Conservation (phyloP, 2,329 filamentous ascomycete genomes). For the Aspergillus sp. region DNA sequence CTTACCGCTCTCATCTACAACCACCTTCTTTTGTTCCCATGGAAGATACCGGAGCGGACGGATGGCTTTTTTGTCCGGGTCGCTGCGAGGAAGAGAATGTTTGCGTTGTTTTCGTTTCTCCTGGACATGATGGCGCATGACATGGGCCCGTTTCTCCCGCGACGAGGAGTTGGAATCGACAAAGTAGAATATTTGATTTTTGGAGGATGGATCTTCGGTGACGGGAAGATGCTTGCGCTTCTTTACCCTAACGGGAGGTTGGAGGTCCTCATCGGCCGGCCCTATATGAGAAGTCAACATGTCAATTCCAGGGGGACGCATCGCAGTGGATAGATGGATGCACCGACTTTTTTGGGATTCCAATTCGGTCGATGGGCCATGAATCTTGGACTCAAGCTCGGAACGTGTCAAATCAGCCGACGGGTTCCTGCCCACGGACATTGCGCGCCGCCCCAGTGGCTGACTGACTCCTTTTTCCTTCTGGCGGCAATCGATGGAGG, state of each 20-base stretch:
- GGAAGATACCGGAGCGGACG: slow-evolving; percentile 19
- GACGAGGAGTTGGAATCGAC: slow-evolving; percentile 40
- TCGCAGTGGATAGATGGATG: slow-evolving; percentile 1
- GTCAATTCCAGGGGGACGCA: slow-evolving; percentile 8
- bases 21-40: slow-evolving; percentile 21
- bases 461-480: neutral
- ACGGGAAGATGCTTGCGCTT: slow-evolving; percentile 26
- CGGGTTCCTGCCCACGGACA: slow-evolving; percentile 17
- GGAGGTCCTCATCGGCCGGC: slow-evolving; percentile 14
- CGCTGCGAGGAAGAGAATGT: slow-evolving; percentile 18
- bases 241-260: slow-evolving; percentile 18
- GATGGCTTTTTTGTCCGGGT: slow-evolving; percentile 13
- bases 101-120: slow-evolving; percentile 37
- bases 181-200: slow-evolving; percentile 39
- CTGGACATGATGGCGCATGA: slow-evolving; percentile 45
- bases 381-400: slow-evolving; percentile 5
- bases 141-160: slow-evolving; percentile 42
- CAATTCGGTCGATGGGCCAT: slow-evolving; percentile 9
- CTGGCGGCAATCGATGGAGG: neutral
- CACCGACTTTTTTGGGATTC: slow-evolving; percentile 17
- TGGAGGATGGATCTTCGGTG: slow-evolving; percentile 17
- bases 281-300: slow-evolving; percentile 13
- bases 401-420: slow-evolving; percentile 15
- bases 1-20: neutral
- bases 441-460: slow-evolving; percentile 7